Evolutionary conservation across 2,329 filamentous ascomycete species (phyloP), one percentile per base, ranked within the genome.

Genomic region (Botrytis pseudocinerea): DNA sequence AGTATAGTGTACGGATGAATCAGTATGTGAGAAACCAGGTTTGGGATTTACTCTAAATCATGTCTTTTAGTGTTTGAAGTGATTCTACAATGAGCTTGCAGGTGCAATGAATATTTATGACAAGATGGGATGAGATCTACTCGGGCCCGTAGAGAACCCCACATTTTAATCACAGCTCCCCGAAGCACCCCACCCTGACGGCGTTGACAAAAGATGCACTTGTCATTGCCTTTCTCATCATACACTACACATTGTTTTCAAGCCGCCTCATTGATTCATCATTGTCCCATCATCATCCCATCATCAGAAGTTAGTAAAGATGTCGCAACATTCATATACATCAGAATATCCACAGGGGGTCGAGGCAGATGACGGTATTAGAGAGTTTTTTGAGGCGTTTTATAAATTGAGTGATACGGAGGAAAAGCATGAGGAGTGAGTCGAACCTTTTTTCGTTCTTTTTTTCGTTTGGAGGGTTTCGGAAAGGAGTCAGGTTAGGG

Each of bases 371-470:
- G 84, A 87, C 78, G 86, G 91, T 77, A 92, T 90, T 79, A 82
- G 83, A 42, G 87, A 87, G 80, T 87, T 91, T 76, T 94, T 92
- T 84, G 92, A 95, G 80, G 93, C 90, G 65, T 85, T 88, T 4
- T 95, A 88, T 82, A 88, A 91, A 74, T 76, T 73, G 16, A 88
- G 90, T 75, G 79, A 80, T 72, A 76, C 70, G 3, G 85, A 85
- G 2, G 82, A 82, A 68, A 84, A 83, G 22, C 38, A n/a, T 2
- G 76, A 70, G 22, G 85, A 85, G 3, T 82, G 82, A 66, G 85
- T 88, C 76, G 83, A 85, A 16, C 12, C 81, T 79, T 35, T 87
- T 12, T 22, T 46, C 42, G 10, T 10, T 3, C 14, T 16, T 46
- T 46, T 2, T 16, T 46, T 46, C 1, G 3, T 38, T 48, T 16